Evolutionary conservation across 1,139 yeast species (phyloP), one percentile per base, ranked within the genome.

Genomic region (Pichia sp.): DNA sequence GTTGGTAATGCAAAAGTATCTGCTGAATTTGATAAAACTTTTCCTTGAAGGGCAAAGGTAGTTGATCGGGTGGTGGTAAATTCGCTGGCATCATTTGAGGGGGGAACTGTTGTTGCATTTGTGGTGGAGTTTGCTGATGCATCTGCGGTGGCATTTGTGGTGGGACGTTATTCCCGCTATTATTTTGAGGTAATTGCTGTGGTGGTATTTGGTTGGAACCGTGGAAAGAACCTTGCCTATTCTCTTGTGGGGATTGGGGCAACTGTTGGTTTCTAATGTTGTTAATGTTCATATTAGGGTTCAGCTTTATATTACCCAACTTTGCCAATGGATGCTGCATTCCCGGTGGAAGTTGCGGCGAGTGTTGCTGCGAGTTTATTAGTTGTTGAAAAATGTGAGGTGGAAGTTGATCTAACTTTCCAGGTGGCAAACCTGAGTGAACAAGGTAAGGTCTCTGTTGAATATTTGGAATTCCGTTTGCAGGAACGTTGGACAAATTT

Each of bases 31-130:
- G 58, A 27, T 53, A 50, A 30, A 51, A 57, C 24, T 48, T 52
- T 30, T 54, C 55, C 20, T 52, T 58, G 10, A 53, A 51, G 7
- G 55, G 56, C 4, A 58, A 51, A 9, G 62, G 62, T 24, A 59
- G 47, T 42, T 54, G 58, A 38, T 58, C 54, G 4, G 62, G 62
- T 3, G 58, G 59, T 17, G 61, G 61, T 8, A 59, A 50, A 41
- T 27, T 48, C 1, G n/a, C 20, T 9, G 52, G 48, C 20, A 31
- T 44, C 30, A 12, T 43, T 34, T 54, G 56, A 17, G 42, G 53
- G 9, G 12, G 40, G 34, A 12, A 4, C 6, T 8, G 31, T 29
- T 16, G 41, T 9, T 33, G 49, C n/a, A 42, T 17, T 17, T n/a
- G 41, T 4, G n/a, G 33, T 34, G 20, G 24, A 24, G n/a, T n/a